Evolutionary conservation across 495 filamentous ascomycete species (phyloP).

Genomic region (Astrocystis sublimbata): DNA sequence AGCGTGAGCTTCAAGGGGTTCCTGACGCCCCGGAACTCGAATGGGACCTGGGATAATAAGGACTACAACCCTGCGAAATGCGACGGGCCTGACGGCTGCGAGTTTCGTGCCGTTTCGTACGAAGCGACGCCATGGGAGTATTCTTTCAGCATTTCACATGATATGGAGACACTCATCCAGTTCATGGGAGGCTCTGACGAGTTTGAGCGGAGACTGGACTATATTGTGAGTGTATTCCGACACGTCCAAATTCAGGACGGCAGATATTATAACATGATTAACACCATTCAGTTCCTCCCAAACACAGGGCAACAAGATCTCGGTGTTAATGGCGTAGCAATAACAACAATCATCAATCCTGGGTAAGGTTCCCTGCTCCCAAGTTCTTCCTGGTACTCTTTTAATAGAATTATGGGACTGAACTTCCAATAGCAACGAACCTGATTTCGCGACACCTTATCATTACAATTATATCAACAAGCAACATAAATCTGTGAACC

Average conservation of each 20-base stretch:
- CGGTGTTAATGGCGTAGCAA: constrained; percentile 25
- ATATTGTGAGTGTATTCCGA: constrained; percentile 29
- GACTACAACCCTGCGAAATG: constrained; percentile 59
- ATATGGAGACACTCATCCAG: constrained; percentile 60
- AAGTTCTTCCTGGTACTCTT: not conserved
- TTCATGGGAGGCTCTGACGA: constrained; percentile 55
- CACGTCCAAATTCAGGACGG: no score
- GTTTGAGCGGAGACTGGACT: constrained; percentile 62
- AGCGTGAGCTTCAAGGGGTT: constrained; percentile 62
- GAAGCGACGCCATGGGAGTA: constrained; percentile 69
- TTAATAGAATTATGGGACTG: constrained; percentile 27
- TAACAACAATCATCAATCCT: constrained; percentile 10
- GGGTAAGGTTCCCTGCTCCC: constrained; percentile 1
- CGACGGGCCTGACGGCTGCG: constrained; percentile 63
- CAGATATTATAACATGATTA: not conserved
- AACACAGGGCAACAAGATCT: constrained; percentile 35
- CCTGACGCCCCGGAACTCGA: constrained; percentile 55
- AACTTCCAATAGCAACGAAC: constrained; percentile 66
- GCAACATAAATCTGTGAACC: constrained; percentile 59
- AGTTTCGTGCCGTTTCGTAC: constrained; percentile 60
- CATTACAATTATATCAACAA: constrained; percentile 65
- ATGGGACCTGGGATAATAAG: constrained; percentile 50
- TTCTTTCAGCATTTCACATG: constrained; percentile 63
- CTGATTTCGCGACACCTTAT: constrained; percentile 66
- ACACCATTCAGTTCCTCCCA: constrained; percentile 46